Evolutionary conservation across 345 rosid species (phyloP), one percentile per base, ranked within the genome.

Genomic region (Brassica nigra): DNA sequence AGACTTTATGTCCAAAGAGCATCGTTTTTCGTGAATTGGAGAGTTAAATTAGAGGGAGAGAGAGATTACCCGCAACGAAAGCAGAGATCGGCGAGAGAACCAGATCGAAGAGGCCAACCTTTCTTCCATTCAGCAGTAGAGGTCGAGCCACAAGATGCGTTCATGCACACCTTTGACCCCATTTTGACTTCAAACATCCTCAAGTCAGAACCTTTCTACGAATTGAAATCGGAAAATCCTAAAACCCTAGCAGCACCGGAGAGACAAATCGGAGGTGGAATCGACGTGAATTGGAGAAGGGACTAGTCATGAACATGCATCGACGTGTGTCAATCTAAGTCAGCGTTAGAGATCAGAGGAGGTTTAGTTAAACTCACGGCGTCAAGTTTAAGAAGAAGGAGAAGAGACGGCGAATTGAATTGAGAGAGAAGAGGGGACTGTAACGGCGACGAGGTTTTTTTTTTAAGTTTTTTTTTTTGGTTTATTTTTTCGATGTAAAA

Each of bases 81-180:
- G 84, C 98, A 94, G 82, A 94, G 98, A 83, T 77, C 86, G 80
- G 93, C 97, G 69, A 74, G 82, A 54, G 84, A 86, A 55, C 95
- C 97, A 78, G 97, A 92, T 89, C 91, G 91, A 85, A 94, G 79
- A 77, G 85, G 87, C 98, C 97, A 94, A 0, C 97, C 98, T 72
- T 81, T 88, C 81, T 86, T 92, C 97, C 97, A 92, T 79, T 91
- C 90, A 63, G 30, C 85, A 74, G 87, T 85, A 34, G 77, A 75
- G 12, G 86, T 81, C n/a, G 88, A 72, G 68, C 87, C 81, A 78
- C 97, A 91, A 1, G 85, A 84, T 23, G 85, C 78, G 87, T 91
- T 93, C 92, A 88, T 90, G 92, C 97, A 92, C 81, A 85, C 85
- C 92, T 85, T 90, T 81, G 88, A 73, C 78, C 84, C 91, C 95